A percentile compares a stretch with the other conserved stretches of the same genome.
These are phyloP conservation scores for Aspergillus quadrilineatus DNA, from an alignment of 2,329 filamentous ascomycete genomes.

Conservation along the genomic window DNA sequence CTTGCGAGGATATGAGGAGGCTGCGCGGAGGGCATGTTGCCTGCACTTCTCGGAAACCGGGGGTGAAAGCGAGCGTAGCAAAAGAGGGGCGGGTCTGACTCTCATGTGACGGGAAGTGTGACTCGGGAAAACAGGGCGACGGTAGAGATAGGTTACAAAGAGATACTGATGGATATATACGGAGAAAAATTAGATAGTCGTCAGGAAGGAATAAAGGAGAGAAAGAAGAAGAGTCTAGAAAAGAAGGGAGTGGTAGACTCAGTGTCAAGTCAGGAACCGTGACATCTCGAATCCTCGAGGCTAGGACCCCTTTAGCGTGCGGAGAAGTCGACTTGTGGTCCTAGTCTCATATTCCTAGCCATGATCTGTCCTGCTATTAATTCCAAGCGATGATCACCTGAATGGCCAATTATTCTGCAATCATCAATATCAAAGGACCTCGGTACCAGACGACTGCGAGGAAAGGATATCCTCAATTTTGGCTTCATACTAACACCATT, in stretches of 20 bases:
- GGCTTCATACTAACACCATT: slow-evolving; percentile 14
- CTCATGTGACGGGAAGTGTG: slow-evolving; percentile 17
- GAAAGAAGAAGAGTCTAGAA: neutral
- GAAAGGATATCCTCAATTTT: neutral
- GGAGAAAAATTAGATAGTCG: slow-evolving; percentile 2
- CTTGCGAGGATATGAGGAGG: slow-evolving; percentile 22
- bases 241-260: neutral
- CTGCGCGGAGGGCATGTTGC: slow-evolving; percentile 29
- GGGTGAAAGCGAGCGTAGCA: slow-evolving; percentile 8
- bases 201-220: neutral
- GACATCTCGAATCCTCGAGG: slow-evolving; percentile 1
- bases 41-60: slow-evolving; percentile 5
- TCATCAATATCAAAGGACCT: neutral
- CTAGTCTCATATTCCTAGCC: neutral
- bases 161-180: neutral
- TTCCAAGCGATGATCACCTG: neutral
- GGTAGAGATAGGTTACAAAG: neutral
- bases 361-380: neutral
- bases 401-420: neutral
- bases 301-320: slow-evolving; percentile 10
- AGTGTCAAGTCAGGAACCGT: slow-evolving; percentile 2
- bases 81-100: slow-evolving; percentile 6
- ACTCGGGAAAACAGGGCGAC: neutral
- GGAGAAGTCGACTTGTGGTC: slow-evolving; percentile 7
- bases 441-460: no score